A percentile compares a stretch with the other conserved stretches of the same genome.
These are phyloP conservation scores for Anisodus tanguticus DNA, from an alignment of 257 asterid genomes.

Conservation along the genomic window DNA sequence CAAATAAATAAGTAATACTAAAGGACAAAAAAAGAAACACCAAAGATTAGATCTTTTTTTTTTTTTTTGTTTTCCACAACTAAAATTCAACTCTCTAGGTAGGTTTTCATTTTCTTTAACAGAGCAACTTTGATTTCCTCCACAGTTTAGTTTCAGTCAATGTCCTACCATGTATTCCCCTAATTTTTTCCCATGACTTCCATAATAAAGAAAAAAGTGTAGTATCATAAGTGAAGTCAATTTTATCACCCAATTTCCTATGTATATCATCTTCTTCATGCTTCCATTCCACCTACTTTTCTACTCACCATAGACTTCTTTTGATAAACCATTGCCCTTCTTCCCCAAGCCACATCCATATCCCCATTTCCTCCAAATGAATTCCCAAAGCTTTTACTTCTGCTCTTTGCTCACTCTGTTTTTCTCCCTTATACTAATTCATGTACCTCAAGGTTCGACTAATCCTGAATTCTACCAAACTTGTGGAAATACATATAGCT, in stretches of 20 bases:
- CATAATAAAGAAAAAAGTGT: slow-evolving; percentile 21
- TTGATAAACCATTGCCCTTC: slow-evolving; percentile 17
- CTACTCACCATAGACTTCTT: slow-evolving; percentile 34
- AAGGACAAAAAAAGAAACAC: background rate
- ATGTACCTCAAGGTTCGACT: slow-evolving; percentile 37
- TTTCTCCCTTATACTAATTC: slow-evolving; percentile 30
- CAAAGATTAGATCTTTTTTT: background rate
- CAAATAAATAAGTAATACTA: background rate
- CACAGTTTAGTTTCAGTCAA: slow-evolving; percentile 11
- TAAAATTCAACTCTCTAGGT: background rate
- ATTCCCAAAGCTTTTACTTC: slow-evolving; percentile 38
- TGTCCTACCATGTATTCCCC: background rate
- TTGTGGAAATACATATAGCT: slow-evolving; percentile 56
- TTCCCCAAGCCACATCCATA: background rate
- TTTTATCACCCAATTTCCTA: slow-evolving; percentile 32
- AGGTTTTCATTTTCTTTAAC: slow-evolving; percentile 24
- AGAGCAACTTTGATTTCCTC: slow-evolving; percentile 10
- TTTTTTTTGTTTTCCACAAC: slow-evolving; percentile 21
- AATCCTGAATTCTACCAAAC: slow-evolving; percentile 36
- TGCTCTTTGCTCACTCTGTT: slow-evolving; percentile 36
- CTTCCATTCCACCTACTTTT: slow-evolving; percentile 28
- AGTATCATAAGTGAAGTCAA: slow-evolving; percentile 23
- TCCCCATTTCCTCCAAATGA: slow-evolving; percentile 34
- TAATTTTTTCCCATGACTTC: slow-evolving; percentile 27
- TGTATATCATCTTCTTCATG: slow-evolving; percentile 30